Evolutionary conservation across 2,329 filamentous ascomycete species (phyloP).

Genomic region (Pseudogymnoascus sp.): DNA sequence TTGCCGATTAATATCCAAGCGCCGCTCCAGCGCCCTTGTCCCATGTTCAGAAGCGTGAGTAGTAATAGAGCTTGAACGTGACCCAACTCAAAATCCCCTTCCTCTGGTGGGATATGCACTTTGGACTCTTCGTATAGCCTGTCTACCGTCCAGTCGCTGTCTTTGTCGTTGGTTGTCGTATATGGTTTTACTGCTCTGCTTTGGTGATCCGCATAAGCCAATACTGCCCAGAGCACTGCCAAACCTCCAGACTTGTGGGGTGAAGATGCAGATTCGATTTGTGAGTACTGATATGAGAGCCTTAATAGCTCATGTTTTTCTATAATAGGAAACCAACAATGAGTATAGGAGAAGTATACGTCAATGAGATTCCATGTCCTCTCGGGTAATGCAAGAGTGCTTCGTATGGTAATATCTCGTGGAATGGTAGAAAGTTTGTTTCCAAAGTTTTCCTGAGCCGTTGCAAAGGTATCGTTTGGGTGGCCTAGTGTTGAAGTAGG

Average conservation of each 20-base stretch:
- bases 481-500: background rate
- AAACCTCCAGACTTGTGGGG: constrained; percentile 31
- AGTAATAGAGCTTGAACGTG: constrained; percentile 50
- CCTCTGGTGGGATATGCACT: constrained; percentile 39
- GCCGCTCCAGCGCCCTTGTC: constrained; percentile 42
- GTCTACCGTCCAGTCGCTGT: constrained; percentile 24
- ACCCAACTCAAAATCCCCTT: constrained; percentile 39
- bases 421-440: background rate
- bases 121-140: constrained; percentile 43
- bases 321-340: constrained; percentile 67
- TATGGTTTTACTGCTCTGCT: constrained; percentile 27
- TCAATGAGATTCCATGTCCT: constrained; percentile 46
- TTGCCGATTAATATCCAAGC: constrained; percentile 59
- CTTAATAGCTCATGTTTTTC: constrained; percentile 45
- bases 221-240: constrained; percentile 50
- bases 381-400: constrained; percentile 17
- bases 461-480: background rate
- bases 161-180: constrained; percentile 14
- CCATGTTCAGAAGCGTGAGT: constrained; percentile 55
- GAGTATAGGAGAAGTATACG: constrained; percentile 66
- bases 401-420: background rate
- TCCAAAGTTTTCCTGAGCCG: background rate
- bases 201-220: constrained; percentile 50
- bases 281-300: constrained; percentile 26
- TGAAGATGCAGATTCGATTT: constrained; percentile 12